Evolutionary conservation across 2,329 filamentous ascomycete genomes (phyloP).

Genomic region (Paecilomyces niveus): DNA sequence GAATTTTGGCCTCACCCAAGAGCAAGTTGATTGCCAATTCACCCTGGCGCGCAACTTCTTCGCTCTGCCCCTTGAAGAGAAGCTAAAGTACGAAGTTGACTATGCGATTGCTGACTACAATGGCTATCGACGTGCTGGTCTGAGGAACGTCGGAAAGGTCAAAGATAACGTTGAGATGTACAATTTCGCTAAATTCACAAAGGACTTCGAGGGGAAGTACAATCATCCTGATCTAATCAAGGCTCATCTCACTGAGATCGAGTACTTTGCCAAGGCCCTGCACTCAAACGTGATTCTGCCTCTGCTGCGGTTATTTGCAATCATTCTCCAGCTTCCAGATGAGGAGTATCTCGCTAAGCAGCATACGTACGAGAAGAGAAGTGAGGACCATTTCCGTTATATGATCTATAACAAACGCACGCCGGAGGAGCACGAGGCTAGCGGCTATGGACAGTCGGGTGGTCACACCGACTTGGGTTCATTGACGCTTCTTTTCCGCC

Average conservation of each 20-base stretch:
- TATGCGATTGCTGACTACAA: conserved; percentile 51
- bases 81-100: conserved; percentile 49
- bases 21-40: conserved; percentile 55
- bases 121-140: conserved; percentile 47
- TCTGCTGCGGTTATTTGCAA: conserved; percentile 54
- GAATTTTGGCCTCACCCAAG: conserved; percentile 56
- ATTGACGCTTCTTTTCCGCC: conserved; percentile 51
- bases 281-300: not conserved
- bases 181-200: conserved; percentile 5
- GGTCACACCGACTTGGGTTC: conserved; percentile 54
- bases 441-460: conserved; percentile 37
- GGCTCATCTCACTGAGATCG: not conserved
- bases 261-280: not conserved
- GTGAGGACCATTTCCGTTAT: conserved; percentile 57
- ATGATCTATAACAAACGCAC: conserved; percentile 52
- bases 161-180: conserved; percentile 5
- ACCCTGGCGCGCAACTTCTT: conserved; percentile 55
- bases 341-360: conserved; percentile 51
- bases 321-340: conserved; percentile 53
- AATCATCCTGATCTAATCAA: conserved; percentile 20
- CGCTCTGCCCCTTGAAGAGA: conserved; percentile 50
- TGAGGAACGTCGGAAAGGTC: conserved; percentile 23
- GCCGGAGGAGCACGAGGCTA: conserved; percentile 40
- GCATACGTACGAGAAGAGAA: conserved; percentile 52
- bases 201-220: not conserved